These are phyloP conservation scores for Didymella pomorum DNA, from an alignment of 2,329 filamentous ascomycete species.

Conservation along the genomic window DNA sequence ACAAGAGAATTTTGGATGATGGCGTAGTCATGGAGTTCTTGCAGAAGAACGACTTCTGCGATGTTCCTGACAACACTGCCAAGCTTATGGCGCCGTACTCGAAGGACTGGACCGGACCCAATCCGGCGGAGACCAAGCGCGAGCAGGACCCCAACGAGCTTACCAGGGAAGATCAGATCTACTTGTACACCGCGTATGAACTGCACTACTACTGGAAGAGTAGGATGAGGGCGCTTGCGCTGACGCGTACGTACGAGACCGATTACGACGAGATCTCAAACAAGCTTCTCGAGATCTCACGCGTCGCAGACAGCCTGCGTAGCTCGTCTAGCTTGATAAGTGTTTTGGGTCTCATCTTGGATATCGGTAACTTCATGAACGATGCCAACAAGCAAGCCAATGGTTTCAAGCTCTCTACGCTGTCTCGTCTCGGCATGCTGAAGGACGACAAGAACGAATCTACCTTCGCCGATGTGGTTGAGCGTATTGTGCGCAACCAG, in stretches of 20 bases:
- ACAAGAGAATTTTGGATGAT: conserved; percentile 87
- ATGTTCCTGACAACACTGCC: conserved; percentile 85
- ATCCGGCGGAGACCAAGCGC: conserved; percentile 76
- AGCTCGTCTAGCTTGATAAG: conserved; percentile 96
- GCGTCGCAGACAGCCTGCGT: conserved; percentile 85
- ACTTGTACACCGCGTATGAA: conserved; percentile 90
- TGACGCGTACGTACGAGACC: conserved; percentile 82
- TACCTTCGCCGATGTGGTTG: conserved; percentile 92
- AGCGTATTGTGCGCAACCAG: conserved; percentile 94
- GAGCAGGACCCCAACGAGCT: conserved; percentile 89
- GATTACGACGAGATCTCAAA: conserved; percentile 92
- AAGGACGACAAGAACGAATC: conserved; percentile 99
- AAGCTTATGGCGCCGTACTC: conserved; percentile 96
- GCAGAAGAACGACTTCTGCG: conserved; percentile 90
- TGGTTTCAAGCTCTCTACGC: conserved; percentile 96
- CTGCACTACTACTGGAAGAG: conserved; percentile 99
- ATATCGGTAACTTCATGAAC: conserved; percentile 99
- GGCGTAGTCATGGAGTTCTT: conserved; percentile 95
- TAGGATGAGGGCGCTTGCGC: conserved; percentile 86
- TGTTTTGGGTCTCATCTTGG: conserved; percentile 91
- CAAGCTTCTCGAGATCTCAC: conserved; percentile 85
- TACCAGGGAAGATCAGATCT: conserved; percentile 94
- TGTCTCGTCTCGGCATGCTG: conserved; percentile 92
- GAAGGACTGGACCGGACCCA: conserved; percentile 93
- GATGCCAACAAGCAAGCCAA: conserved; percentile 97